phyloP scores from a whole-genome alignment of 306 rosid genomes.

The Trifolium subterraneum region DNA sequence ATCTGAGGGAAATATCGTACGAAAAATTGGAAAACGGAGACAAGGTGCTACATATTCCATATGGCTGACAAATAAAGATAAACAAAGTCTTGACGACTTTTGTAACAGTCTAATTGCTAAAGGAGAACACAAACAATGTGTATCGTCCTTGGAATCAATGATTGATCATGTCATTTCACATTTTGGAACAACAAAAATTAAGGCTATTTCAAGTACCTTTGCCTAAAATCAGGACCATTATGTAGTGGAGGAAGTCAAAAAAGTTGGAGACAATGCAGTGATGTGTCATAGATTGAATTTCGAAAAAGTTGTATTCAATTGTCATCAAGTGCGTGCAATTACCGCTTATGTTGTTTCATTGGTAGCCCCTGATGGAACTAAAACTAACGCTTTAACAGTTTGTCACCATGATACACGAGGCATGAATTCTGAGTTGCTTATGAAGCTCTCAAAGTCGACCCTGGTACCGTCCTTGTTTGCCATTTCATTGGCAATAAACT shows the following conservation, averaged over 20 bases:
- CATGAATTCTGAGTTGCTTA: slow-evolving; percentile 5
- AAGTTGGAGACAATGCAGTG: slow-evolving; percentile 12
- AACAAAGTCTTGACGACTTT: background rate
- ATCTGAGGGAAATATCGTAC: background rate
- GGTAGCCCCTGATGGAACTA: slow-evolving; percentile 9
- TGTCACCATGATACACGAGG: slow-evolving; percentile 40
- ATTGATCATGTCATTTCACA: slow-evolving; percentile 11
- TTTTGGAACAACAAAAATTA: slow-evolving; percentile 9
- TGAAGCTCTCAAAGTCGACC: slow-evolving; percentile 13
- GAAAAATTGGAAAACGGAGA: background rate
- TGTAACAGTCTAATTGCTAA: slow-evolving; percentile 9
- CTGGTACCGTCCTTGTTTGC: slow-evolving; percentile 12
- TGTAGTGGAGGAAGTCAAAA: slow-evolving; percentile 13
- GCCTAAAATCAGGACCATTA: background rate
- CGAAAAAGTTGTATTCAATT: slow-evolving; percentile 22
- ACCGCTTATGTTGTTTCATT: slow-evolving; percentile 23
- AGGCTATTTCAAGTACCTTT: slow-evolving; percentile 18
- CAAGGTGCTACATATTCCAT: slow-evolving; percentile 21
- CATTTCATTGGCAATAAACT: slow-evolving; percentile 29
- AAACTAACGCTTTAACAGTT: slow-evolving; percentile 17
- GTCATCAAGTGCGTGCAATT: slow-evolving; percentile 20
- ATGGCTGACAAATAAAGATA: background rate
- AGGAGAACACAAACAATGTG: slow-evolving; percentile 18
- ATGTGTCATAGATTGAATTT: slow-evolving; percentile 7
- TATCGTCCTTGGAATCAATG: slow-evolving; percentile 1